Conservation (phyloP, 2,329 filamentous ascomycete genomes). For the Emmonsiellopsis sp. region DNA sequence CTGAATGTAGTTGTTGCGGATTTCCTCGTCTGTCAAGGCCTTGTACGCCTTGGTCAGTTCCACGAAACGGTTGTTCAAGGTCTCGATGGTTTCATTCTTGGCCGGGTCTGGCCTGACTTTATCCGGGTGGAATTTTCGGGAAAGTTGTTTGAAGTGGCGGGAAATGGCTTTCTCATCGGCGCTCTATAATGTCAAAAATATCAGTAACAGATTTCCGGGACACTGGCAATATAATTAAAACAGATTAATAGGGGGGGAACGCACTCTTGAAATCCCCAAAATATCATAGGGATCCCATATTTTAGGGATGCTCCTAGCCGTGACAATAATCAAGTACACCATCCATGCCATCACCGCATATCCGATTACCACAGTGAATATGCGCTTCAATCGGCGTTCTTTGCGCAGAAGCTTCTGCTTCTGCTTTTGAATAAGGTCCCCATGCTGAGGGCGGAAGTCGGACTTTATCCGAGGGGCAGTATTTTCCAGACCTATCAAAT, state of each 20-base stretch:
- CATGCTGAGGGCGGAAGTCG: constrained; percentile 72
- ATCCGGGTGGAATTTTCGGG: constrained; percentile 82
- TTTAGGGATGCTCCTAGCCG: constrained; percentile 61
- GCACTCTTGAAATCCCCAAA: constrained; percentile 71
- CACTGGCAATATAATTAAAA: not conserved
- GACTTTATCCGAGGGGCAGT: constrained; percentile 75
- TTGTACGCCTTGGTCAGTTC: constrained; percentile 98
- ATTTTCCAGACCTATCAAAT: constrained; percentile 55
- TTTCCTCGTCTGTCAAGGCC: constrained; percentile 90
- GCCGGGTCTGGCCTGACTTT: constrained; percentile 74
- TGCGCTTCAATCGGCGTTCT: constrained; percentile 80
- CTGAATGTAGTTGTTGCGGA: constrained; percentile 93
- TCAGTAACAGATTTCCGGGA: not conserved
- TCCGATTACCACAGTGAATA: constrained; percentile 63
- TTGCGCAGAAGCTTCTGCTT: constrained; percentile 81
- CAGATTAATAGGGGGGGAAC: constrained; percentile 15
- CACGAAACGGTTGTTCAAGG: constrained; percentile 79
- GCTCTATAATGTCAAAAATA: constrained; percentile 43
- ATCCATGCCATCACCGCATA: constrained; percentile 83
- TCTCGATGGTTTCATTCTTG: constrained; percentile 83
- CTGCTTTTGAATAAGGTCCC: constrained; percentile 71
- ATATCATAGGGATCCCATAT: constrained; percentile 98
- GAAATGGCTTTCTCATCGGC: constrained; percentile 86
- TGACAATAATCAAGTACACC: constrained; percentile 80
- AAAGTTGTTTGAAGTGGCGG: constrained; percentile 77